Percentiles rank a stretch among this genome's conserved stretches.
Conservation (phyloP, 169 alveolate genomes). For the Perkinsus chesapeaki region DNA sequence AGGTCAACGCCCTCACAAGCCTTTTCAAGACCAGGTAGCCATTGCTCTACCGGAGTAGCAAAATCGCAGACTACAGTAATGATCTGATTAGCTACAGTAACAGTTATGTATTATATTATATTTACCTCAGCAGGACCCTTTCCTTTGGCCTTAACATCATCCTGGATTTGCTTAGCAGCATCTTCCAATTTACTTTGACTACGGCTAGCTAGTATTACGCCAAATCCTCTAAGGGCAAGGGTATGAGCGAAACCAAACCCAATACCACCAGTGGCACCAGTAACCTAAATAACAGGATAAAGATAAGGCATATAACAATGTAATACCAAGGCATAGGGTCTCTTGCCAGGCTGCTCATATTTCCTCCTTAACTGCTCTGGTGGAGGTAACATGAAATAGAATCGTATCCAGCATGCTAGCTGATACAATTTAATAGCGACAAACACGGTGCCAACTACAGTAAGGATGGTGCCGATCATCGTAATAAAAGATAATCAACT, state of each 20-base stretch:
- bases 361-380: neutral
- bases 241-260: neutral
- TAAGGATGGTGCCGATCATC: neutral
- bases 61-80: neutral
- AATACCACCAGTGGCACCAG: neutral
- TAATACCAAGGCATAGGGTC: neutral
- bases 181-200: neutral
- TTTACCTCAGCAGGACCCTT: neutral
- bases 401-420: neutral
- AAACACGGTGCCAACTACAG: neutral
- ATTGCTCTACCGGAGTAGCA: neutral
- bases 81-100: neutral
- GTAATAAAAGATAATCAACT: neutral
- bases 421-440: neutral
- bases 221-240: neutral
- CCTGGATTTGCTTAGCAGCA: neutral
- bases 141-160: neutral
- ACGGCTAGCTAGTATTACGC: neutral
- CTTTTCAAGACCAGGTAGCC: neutral
- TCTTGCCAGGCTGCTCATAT: neutral
- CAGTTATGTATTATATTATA: no score
- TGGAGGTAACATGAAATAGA: neutral
- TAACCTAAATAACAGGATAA: neutral
- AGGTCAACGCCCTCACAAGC: neutral
- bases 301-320: neutral